Conservation (phyloP, 2,329 filamentous ascomycete species). For the Ramichloridium luteum region DNA sequence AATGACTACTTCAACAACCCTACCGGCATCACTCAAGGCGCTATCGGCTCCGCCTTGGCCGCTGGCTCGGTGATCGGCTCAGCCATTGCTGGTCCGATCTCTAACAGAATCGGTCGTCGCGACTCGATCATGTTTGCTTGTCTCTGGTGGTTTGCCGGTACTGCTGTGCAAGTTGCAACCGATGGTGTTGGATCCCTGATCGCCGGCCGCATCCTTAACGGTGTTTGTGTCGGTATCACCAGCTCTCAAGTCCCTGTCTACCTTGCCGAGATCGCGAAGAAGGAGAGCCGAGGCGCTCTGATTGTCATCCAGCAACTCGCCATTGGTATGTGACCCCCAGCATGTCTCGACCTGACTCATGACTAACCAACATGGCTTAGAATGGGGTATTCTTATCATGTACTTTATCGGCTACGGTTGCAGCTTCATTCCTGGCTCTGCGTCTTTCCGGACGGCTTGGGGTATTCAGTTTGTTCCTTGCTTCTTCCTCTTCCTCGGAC, state of each 20-base stretch:
- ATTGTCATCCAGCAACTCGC: constrained; percentile 35
- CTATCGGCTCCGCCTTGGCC: constrained; percentile 38
- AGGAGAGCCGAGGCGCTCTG: constrained; percentile 31
- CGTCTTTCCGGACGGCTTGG: constrained; percentile 37
- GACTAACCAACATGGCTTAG: constrained; percentile 22
- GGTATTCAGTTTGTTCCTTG: constrained; percentile 35
- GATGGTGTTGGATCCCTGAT: constrained; percentile 32
- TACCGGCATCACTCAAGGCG: constrained; percentile 35
- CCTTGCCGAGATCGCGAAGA: constrained; percentile 33
- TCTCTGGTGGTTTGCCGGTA: constrained; percentile 38
- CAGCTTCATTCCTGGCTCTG: constrained; percentile 27
- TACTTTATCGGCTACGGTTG: constrained; percentile 38
- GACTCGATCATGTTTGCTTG: constrained; percentile 36
- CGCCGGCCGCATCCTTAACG: constrained; percentile 31
- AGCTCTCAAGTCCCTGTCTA: constrained; percentile 35
- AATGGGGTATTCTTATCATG: constrained; percentile 35
- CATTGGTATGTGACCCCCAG: constrained; percentile 21
- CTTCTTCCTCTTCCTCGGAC: constrained; percentile 31
- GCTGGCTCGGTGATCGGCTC: constrained; percentile 39
- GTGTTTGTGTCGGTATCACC: constrained; percentile 31
- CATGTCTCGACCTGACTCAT: neutral
- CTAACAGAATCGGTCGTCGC: constrained; percentile 37
- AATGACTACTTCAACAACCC: constrained; percentile 41
- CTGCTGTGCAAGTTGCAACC: constrained; percentile 29
- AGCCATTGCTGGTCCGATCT: constrained; percentile 33